A percentile compares a stretch with the other conserved stretches of the same genome.
phyloP scores from a whole-genome alignment of 805 yeast species.

The Candida xyloterini region DNA sequence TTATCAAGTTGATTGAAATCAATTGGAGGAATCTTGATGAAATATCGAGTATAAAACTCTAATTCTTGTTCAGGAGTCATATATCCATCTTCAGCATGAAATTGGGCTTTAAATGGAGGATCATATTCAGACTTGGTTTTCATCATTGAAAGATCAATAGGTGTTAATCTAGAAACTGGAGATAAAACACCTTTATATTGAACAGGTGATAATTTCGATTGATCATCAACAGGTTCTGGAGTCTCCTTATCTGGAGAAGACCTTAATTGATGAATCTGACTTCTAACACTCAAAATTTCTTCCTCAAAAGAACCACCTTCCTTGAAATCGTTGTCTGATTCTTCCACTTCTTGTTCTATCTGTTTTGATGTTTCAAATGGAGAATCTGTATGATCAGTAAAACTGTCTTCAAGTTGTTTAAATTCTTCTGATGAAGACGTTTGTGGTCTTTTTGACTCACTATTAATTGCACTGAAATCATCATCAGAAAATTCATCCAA shows the following conservation, averaged over 20 bases:
- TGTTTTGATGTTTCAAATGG: not conserved
- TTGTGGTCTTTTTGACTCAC: conserved; percentile 4
- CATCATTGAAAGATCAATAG: not conserved
- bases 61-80: conserved; percentile 36
- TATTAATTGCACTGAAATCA: conserved; percentile 9
- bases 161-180: conserved; percentile 2
- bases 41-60: conserved; percentile 39
- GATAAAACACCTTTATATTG: not conserved
- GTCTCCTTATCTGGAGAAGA: conserved; percentile 4
- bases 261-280: conserved; percentile 1
- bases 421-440: conserved; percentile 12
- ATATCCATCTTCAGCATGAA: conserved; percentile 37
- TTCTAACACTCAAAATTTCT: conserved; percentile 1
- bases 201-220: too few relatives aligned
- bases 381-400: conserved; percentile 14
- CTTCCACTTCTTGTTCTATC: conserved; percentile 10
- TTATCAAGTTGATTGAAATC: conserved; percentile 22
- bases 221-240: not conserved
- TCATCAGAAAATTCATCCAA: conserved; percentile 19
- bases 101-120: conserved; percentile 21
- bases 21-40: conserved; percentile 23
- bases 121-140: conserved; percentile 15
- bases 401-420: conserved; percentile 10
- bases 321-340: conserved; percentile 16
- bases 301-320: conserved; percentile 5